phyloP scores from a whole-genome alignment of 805 yeast species.

The Wickerhamomyces chaumierensis region DNA sequence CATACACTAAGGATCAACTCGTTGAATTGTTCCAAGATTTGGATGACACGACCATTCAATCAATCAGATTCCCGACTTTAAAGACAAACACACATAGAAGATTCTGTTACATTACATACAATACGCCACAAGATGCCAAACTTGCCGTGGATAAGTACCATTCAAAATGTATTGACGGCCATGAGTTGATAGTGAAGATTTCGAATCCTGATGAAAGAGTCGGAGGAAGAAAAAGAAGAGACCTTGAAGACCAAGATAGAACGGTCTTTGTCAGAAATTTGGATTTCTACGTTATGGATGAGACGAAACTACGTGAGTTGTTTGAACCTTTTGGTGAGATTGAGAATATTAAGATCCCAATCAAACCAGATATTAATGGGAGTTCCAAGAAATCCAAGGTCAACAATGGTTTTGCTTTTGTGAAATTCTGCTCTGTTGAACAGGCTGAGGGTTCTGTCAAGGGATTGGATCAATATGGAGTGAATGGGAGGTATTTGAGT shows the following conservation, averaged over 20 bases:
- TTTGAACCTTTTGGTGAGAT: constrained; percentile 43
- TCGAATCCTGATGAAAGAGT: constrained; percentile 43
- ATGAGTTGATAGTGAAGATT: constrained; percentile 40
- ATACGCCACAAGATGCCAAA: constrained; percentile 29
- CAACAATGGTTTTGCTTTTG: constrained; percentile 59
- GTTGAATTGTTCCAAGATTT: constrained; percentile 10
- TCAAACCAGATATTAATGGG: constrained; percentile 15
- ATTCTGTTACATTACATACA: constrained; percentile 63
- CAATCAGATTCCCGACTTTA: constrained; percentile 56
- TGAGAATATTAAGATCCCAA: constrained; percentile 40
- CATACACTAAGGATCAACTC: constrained; percentile 28
- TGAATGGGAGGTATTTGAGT: constrained; percentile 36
- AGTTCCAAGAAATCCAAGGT: constrained; percentile 10
- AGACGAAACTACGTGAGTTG: constrained; percentile 24
- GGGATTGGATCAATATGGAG: constrained; percentile 25
- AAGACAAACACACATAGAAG: constrained; percentile 43
- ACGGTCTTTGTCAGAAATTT: constrained; percentile 43
- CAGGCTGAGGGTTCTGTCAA: constrained; percentile 37
- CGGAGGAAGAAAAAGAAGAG: constrained; percentile 17
- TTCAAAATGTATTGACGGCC: constrained; percentile 26
- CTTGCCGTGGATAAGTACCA: constrained; percentile 31
- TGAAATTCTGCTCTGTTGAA: constrained; percentile 32
- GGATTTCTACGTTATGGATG: constrained; percentile 31
- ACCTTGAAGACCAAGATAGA: constrained; percentile 38
- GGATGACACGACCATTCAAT: constrained; percentile 25